Conservation (phyloP, 2,329 filamentous ascomycete genomes). For the Xylariaceae sp. region DNA sequence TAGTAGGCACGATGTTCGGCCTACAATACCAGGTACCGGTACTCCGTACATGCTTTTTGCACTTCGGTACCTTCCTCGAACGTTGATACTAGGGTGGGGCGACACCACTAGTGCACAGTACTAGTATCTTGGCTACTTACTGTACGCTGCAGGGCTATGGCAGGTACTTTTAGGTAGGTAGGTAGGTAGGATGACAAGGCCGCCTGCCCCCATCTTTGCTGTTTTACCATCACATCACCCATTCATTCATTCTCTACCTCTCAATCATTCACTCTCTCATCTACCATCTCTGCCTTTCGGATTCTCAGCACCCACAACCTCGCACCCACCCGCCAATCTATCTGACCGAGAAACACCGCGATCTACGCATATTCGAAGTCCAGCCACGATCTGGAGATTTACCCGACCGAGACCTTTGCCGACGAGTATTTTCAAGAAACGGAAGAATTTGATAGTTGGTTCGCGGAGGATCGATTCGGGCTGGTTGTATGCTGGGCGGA, state of each 20-base stretch:
- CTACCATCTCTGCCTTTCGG: constrained; percentile 5
- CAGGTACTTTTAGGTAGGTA: constrained; percentile 2
- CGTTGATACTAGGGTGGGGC: neutral
- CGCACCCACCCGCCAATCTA: constrained; percentile 4
- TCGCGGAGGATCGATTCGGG: constrained; percentile 17
- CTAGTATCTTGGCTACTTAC: neutral
- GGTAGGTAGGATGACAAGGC: constrained; percentile 17
- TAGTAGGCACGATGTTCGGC: neutral
- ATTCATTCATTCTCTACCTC: neutral
- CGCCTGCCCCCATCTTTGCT: constrained; percentile 18
- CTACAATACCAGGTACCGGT: too few relatives aligned
- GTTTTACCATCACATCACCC: constrained; percentile 7
- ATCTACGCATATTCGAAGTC: neutral
- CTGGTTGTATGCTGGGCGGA: constrained; percentile 35
- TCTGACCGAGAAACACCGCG: constrained; percentile 2
- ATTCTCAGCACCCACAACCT: constrained; percentile 15
- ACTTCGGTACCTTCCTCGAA: neutral
- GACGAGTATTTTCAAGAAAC: neutral
- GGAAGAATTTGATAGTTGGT: constrained; percentile 4
- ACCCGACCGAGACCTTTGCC: constrained; percentile 2
- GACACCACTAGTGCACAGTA: neutral
- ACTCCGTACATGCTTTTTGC: too few relatives aligned
- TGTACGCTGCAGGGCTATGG: neutral
- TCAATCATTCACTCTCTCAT: neutral
- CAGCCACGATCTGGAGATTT: constrained; percentile 3